phyloP scores from a whole-genome alignment of 176 grass and related monocot species.

The Avena eriantha region DNA sequence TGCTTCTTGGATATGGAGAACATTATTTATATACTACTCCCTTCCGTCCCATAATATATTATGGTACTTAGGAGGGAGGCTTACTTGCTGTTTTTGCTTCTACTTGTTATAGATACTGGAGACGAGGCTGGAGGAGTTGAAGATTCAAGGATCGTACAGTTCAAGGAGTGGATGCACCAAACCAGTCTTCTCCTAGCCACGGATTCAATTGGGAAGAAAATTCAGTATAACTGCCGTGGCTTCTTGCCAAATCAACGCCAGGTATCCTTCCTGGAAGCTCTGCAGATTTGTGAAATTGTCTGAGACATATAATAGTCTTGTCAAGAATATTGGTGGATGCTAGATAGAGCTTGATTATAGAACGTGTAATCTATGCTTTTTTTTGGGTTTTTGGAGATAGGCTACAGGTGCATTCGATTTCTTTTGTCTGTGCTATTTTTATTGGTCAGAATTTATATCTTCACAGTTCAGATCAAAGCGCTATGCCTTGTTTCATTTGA shows the following conservation, averaged over 20 bases:
- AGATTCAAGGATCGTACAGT: neutral
- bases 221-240: constrained; percentile 81
- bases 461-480: constrained; percentile 15
- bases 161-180: constrained; percentile 38
- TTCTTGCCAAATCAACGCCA: constrained; percentile 93
- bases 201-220: constrained; percentile 80
- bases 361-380: neutral
- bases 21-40: no score
- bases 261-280: constrained; percentile 50
- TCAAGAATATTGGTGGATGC: neutral
- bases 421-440: neutral
- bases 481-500: neutral
- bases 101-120: no score
- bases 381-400: neutral
- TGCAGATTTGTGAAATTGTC: constrained; percentile 29
- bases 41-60: no score
- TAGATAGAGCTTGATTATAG: constrained; percentile 22
- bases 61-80: no score
- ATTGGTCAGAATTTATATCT: constrained; percentile 8
- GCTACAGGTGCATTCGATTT: neutral
- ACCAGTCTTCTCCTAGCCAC: constrained; percentile 73
- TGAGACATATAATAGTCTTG: constrained; percentile 4
- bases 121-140: no score
- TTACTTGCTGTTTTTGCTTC: no score
- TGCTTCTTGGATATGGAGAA: no score